Percentiles rank a stretch among this genome's conserved stretches.
phyloP scores from a whole-genome alignment of 2,329 filamentous ascomycete genomes.

The Huntiella decipiens region DNA sequence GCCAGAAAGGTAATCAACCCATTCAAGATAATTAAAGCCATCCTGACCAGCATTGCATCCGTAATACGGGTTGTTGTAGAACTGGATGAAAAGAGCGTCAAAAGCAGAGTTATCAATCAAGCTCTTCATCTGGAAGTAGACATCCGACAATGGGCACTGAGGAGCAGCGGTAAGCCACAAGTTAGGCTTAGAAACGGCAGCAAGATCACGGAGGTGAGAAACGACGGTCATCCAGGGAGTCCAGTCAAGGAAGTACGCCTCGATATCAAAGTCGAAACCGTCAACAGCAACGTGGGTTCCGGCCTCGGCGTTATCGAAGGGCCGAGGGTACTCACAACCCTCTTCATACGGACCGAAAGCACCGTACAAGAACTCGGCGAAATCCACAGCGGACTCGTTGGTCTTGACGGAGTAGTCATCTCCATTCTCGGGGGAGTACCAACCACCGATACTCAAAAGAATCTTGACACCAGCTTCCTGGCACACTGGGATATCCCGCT shows the following conservation, averaged over 20 bases:
- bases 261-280: slow-evolving; percentile 26
- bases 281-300: slow-evolving; percentile 18
- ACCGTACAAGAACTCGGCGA: slow-evolving; percentile 22
- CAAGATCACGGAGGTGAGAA: slow-evolving; percentile 18
- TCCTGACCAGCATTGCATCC: slow-evolving; percentile 16
- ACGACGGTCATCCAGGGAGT: slow-evolving; percentile 22
- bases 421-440: slow-evolving; percentile 12
- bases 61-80: slow-evolving; percentile 27
- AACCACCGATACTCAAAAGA: slow-evolving; percentile 22
- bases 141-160: slow-evolving; percentile 22
- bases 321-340: slow-evolving; percentile 19
- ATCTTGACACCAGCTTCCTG: slow-evolving; percentile 24
- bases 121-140: slow-evolving; percentile 20
- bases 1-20: slow-evolving; percentile 19
- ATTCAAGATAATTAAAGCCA: slow-evolving; percentile 25
- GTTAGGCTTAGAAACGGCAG: slow-evolving; percentile 12
- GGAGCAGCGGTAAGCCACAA: slow-evolving; percentile 26
- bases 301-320: slow-evolving; percentile 17
- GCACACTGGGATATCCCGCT: slow-evolving; percentile 24
- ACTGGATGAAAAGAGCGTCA: slow-evolving; percentile 27
- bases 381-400: slow-evolving; percentile 18
- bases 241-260: slow-evolving; percentile 18
- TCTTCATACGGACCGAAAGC: slow-evolving; percentile 21
- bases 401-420: slow-evolving; percentile 19
- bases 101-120: slow-evolving; percentile 24